phyloP scores from a whole-genome alignment of 805 yeast species.

The Lachancea sp. region DNA sequence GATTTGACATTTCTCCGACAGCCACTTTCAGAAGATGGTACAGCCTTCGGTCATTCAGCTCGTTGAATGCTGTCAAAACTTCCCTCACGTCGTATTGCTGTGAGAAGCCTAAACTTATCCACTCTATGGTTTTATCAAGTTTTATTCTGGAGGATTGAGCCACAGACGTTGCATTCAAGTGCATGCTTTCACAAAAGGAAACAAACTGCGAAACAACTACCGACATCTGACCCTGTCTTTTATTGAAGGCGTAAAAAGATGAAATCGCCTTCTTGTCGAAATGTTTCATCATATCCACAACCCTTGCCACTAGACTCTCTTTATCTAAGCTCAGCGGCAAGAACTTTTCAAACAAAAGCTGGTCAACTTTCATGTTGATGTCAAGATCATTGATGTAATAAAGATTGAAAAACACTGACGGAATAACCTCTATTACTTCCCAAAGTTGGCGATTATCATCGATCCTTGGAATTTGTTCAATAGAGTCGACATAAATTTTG shows the following conservation, averaged over 20 bases:
- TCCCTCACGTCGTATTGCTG: slow-evolving; percentile 42
- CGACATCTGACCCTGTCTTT: slow-evolving; percentile 59
- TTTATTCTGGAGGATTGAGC: slow-evolving; percentile 31
- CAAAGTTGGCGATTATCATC: slow-evolving; percentile 21
- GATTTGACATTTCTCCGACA: slow-evolving; percentile 51
- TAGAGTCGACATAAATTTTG: slow-evolving; percentile 47
- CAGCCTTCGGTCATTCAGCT: slow-evolving; percentile 52
- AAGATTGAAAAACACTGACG: slow-evolving; percentile 56
- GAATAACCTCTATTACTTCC: slow-evolving; percentile 41
- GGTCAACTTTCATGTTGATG: slow-evolving; percentile 62
- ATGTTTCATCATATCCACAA: slow-evolving; percentile 42
- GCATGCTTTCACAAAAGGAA: slow-evolving; percentile 40
- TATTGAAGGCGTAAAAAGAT: slow-evolving; percentile 62
- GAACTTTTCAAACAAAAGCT: slow-evolving; percentile 50
- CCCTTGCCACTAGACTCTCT: slow-evolving; percentile 44
- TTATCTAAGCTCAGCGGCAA: slow-evolving; percentile 49
- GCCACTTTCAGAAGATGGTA: slow-evolving; percentile 51
- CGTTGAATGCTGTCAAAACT: slow-evolving; percentile 47
- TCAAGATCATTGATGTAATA: slow-evolving; percentile 66
- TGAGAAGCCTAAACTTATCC: slow-evolving; percentile 59
- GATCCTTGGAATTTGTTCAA: slow-evolving; percentile 19
- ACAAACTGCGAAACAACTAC: slow-evolving; percentile 45
- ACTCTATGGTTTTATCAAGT: slow-evolving; percentile 48
- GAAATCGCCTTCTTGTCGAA: slow-evolving; percentile 53
- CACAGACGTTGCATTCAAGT: slow-evolving; percentile 30